Evolutionary conservation across 495 filamentous ascomycete species (phyloP).

Genomic region (Penicillium waksmanii): DNA sequence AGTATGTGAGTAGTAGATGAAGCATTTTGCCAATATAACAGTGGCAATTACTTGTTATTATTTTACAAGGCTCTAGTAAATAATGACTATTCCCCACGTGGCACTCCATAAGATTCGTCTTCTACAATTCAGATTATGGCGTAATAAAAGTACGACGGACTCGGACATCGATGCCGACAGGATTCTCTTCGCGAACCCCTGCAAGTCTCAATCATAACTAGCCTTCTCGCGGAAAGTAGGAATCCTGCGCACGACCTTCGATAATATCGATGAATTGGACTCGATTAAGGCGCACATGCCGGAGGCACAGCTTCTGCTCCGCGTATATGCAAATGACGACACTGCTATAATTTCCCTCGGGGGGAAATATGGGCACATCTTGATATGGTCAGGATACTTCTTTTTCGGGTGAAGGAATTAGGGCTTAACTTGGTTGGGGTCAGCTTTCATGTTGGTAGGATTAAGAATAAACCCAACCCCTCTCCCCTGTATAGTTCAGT

Average conservation of each 20-base stretch:
- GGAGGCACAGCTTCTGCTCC: slow-evolving; percentile 30
- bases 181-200: slow-evolving; percentile 41
- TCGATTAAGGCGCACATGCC: slow-evolving; percentile 33
- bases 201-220: slow-evolving; percentile 30
- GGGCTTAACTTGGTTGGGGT: slow-evolving; percentile 35
- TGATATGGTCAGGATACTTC: slow-evolving; percentile 21
- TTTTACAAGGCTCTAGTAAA: no score
- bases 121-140: no score
- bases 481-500: not conserved
- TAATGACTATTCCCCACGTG: no score
- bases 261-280: slow-evolving; percentile 40
- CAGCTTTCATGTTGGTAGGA: slow-evolving; percentile 42
- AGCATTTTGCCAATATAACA: no score
- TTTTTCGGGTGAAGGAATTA: slow-evolving; percentile 29
- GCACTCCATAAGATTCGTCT: no score
- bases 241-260: slow-evolving; percentile 35
- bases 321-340: slow-evolving; percentile 35
- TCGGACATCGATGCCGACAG: not conserved
- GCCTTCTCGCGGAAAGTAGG: slow-evolving; percentile 24
- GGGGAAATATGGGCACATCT: slow-evolving; percentile 38
- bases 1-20: no score
- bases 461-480: not conserved
- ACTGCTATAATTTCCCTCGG: slow-evolving; percentile 27
- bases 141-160: no score
- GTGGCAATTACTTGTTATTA: no score